phyloP scores from a whole-genome alignment of 176 grass and related monocot genomes.

The Carex pumila region DNA sequence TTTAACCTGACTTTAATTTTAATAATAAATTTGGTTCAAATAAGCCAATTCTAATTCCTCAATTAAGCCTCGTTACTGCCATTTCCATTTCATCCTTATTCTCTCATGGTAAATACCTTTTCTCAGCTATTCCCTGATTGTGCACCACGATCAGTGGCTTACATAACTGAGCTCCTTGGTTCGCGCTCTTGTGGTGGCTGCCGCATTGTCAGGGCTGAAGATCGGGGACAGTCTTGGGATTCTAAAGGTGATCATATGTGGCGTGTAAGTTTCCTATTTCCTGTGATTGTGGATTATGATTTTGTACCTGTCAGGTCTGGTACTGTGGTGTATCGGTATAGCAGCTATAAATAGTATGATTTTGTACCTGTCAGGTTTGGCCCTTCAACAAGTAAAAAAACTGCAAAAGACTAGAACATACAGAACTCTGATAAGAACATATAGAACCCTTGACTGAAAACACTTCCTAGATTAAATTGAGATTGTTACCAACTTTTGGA shows the following conservation, averaged over 20 bases:
- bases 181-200: constrained; percentile 41
- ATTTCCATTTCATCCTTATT: constrained; percentile 12
- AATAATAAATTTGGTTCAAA: background rate
- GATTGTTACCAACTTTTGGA: background rate
- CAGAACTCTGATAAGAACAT: background rate
- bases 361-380: background rate
- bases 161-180: constrained; percentile 56
- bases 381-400: background rate
- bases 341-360: background rate
- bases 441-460: background rate
- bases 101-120: constrained; percentile 2
- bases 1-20: background rate
- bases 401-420: background rate
- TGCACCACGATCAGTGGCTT: constrained; percentile 63
- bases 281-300: background rate
- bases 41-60: background rate
- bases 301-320: background rate
- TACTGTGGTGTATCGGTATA: background rate
- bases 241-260: constrained; percentile 39
- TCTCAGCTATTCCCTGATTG: constrained; percentile 71
- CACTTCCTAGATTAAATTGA: background rate
- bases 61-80: background rate
- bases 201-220: constrained; percentile 72
- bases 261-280: constrained; percentile 32
- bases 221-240: constrained; percentile 52